A percentile compares a stretch with the other conserved stretches of the same genome.
Conservation (phyloP, 2,329 filamentous ascomycete genomes). For the Cytospora mali region DNA sequence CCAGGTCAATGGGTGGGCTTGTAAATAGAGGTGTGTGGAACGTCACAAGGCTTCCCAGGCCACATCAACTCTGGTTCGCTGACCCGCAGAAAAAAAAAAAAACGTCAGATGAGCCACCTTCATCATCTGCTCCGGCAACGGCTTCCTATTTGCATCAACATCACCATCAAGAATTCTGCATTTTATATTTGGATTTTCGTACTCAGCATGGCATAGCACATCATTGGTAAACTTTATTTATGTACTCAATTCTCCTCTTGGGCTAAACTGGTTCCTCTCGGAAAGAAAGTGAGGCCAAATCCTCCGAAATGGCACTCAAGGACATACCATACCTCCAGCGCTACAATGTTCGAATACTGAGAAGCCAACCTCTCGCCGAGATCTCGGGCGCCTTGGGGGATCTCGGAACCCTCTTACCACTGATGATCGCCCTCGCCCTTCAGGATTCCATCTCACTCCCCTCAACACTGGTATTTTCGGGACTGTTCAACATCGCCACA, state of each 20-base stretch:
- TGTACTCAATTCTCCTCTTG: not conserved
- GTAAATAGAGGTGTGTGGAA: not conserved
- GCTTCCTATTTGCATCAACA: not conserved
- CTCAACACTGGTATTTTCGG: slow-evolving; percentile 85
- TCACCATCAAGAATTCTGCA: not conserved
- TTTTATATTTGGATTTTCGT: not conserved
- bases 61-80: not conserved
- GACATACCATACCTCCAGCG: slow-evolving; percentile 41
- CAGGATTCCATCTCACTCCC: slow-evolving; percentile 79
- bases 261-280: not conserved
- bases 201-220: not conserved
- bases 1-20: not conserved
- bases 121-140: not conserved
- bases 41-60: not conserved
- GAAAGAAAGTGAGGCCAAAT: no score
- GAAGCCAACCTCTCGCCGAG: slow-evolving; percentile 61
- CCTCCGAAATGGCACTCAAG: slow-evolving; percentile 30
- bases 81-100: no score
- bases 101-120: not conserved
- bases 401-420: slow-evolving; percentile 83
- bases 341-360: slow-evolving; percentile 54
- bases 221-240: not conserved
- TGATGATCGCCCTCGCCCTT: slow-evolving; percentile 82
- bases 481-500: slow-evolving; percentile 82
- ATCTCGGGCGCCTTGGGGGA: slow-evolving; percentile 88